Conservation (phyloP, 2,329 filamentous ascomycete species). For the Sporothrix euskadiensis region DNA sequence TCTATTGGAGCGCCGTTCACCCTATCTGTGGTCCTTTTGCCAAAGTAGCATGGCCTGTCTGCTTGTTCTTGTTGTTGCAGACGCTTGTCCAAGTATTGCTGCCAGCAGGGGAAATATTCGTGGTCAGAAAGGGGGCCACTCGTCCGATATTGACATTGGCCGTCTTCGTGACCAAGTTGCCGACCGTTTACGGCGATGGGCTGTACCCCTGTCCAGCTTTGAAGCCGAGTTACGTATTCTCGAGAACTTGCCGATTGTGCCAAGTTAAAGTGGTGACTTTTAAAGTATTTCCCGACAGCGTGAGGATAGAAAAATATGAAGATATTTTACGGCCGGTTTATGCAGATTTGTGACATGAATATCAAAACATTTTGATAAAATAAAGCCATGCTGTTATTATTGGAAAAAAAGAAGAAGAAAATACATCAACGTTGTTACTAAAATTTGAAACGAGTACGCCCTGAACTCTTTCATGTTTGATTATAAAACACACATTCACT, state of each 20-base stretch:
- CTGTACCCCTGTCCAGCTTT: constrained; percentile 40
- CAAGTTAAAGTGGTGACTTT: background rate
- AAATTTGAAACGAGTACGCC: no score
- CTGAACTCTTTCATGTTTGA: background rate
- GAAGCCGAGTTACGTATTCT: constrained; percentile 33
- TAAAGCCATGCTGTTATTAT: no score
- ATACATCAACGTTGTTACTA: no score
- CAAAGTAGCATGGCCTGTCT: constrained; percentile 42
- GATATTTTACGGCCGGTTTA: no score
- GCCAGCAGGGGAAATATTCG: background rate
- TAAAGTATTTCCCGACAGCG: background rate
- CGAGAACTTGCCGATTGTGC: constrained; percentile 26
- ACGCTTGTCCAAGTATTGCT: constrained; percentile 36
- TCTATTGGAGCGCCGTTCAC: constrained; percentile 42
- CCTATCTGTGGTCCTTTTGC: constrained; percentile 43
- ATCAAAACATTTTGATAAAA: no score
- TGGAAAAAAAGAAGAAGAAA: no score
- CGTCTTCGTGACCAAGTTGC: constrained; percentile 38
- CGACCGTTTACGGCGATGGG: constrained; percentile 40
- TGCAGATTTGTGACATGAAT: no score
- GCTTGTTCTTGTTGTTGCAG: constrained; percentile 40
- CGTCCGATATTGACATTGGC: constrained; percentile 31
- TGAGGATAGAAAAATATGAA: no score
- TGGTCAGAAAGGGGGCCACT: background rate
- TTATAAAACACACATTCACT: background rate